Conservation (phyloP, 1,284 basidiomycete genomes). For the Cyathus olla region DNA sequence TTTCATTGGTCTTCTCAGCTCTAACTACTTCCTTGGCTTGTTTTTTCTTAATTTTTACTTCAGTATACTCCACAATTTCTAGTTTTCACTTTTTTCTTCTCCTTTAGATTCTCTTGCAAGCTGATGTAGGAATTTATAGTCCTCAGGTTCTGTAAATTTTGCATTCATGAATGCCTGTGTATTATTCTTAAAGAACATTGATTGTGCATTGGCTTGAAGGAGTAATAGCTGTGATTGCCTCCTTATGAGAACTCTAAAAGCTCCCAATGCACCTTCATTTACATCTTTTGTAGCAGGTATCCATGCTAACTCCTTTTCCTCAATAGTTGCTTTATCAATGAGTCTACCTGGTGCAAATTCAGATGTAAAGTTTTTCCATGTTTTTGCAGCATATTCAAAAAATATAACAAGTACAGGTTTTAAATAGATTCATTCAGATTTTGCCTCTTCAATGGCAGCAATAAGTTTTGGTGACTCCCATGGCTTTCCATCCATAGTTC, state of each 20-base stretch:
- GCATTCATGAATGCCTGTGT: conserved; percentile 28
- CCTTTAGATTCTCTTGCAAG: background rate
- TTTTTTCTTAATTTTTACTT: background rate
- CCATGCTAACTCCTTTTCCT: conserved; percentile 24
- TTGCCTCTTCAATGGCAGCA: conserved; percentile 15
- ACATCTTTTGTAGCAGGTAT: conserved; percentile 43
- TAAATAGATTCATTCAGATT: conserved; percentile 26
- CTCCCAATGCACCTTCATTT: conserved; percentile 43
- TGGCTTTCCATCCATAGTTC: conserved; percentile 33
- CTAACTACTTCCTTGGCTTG: background rate
- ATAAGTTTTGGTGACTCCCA: conserved; percentile 29
- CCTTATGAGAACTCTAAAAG: conserved; percentile 16
- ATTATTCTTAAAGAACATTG: conserved; percentile 27
- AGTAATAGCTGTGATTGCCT: conserved; percentile 19
- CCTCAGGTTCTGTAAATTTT: conserved; percentile 7
- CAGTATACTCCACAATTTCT: background rate
- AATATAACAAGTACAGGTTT: conserved; percentile 23
- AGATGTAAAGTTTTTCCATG: conserved; percentile 33
- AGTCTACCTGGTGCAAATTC: conserved; percentile 37
- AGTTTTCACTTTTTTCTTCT: background rate
- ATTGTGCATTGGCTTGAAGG: conserved; percentile 20
- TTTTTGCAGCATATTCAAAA: conserved; percentile 25
- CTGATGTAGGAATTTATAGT: conserved; percentile 7
- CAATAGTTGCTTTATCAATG: conserved; percentile 22
- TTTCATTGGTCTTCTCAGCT: background rate